phyloP scores from a whole-genome alignment of 78 protist species.

The Polysphondylium violaceum region DNA sequence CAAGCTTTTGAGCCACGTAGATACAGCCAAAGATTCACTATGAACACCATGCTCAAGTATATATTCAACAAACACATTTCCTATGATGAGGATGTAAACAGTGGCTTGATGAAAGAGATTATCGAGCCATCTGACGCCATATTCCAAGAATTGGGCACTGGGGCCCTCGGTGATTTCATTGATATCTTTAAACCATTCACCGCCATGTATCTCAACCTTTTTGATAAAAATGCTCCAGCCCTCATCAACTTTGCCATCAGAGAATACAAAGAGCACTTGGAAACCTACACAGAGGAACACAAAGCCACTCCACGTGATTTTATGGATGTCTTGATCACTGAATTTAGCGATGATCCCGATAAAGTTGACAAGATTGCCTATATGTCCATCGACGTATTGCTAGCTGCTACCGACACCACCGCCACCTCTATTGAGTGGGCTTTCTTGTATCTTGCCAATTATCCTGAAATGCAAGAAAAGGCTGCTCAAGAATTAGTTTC shows the following conservation, averaged over 20 bases:
- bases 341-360: background rate
- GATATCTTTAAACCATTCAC: background rate
- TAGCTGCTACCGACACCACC: slow-evolving; percentile 32
- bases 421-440: background rate
- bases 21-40: background rate
- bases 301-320: slow-evolving; percentile 1
- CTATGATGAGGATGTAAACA: background rate
- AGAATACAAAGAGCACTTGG: background rate
- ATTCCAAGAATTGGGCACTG: background rate
- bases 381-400: background rate
- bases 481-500: background rate
- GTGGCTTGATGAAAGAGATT: background rate
- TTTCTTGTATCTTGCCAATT: background rate
- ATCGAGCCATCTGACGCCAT: background rate
- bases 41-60: slow-evolving; percentile 1
- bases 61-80: background rate
- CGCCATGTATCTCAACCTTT: background rate
- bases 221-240: background rate
- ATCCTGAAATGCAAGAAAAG: slow-evolving; percentile 52
- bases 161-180: background rate
- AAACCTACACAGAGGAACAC: background rate
- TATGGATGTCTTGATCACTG: background rate
- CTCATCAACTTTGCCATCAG: background rate
- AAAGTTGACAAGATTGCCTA: background rate
- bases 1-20: slow-evolving; percentile 10